phyloP scores from a whole-genome alignment of 2,329 filamentous ascomycete genomes.

The Trichoderma polysporum region DNA sequence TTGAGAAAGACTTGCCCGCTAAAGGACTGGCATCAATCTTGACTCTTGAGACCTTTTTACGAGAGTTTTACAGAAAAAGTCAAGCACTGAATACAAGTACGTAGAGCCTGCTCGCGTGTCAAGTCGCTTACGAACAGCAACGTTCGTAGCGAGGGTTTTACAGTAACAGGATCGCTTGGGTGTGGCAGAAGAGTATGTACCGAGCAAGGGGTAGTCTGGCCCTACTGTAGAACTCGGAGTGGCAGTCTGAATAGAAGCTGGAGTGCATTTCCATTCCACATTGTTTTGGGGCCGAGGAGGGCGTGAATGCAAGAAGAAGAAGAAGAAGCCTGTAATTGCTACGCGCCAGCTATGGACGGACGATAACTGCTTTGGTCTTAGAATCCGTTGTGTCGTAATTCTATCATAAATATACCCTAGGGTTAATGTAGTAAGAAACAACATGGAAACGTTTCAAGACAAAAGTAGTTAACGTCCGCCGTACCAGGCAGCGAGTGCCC shows the following conservation, averaged over 20 bases:
- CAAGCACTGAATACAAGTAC: not conserved
- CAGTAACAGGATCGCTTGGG: not conserved
- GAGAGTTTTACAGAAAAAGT: not conserved
- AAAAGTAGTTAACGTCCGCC: too few species aligned
- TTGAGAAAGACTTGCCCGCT: not conserved
- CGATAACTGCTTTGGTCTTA: too few species aligned
- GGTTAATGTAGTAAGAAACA: too few species aligned
- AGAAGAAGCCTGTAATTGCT: too few species aligned
- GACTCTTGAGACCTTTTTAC: not conserved
- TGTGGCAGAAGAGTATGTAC: not conserved
- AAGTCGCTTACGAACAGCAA: not conserved
- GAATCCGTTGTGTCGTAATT: too few species aligned
- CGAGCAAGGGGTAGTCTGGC: not conserved
- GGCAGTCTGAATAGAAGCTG: not conserved
- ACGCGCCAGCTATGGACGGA: too few species aligned
- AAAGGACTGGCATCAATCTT: not conserved
- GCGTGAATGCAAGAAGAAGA: not conserved
- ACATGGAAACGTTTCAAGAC: too few species aligned
- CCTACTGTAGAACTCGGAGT: not conserved
- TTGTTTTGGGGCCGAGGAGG: not conserved
- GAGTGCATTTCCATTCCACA: not conserved
- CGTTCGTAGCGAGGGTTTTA: not conserved
- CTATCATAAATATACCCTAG: too few species aligned
- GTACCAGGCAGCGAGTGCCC: not conserved
- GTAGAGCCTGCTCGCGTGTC: not conserved